Evolutionary conservation across 345 rosid genomes (phyloP), one percentile per base, ranked within the genome.

Genomic region (Eucalyptus cloeziana): DNA sequence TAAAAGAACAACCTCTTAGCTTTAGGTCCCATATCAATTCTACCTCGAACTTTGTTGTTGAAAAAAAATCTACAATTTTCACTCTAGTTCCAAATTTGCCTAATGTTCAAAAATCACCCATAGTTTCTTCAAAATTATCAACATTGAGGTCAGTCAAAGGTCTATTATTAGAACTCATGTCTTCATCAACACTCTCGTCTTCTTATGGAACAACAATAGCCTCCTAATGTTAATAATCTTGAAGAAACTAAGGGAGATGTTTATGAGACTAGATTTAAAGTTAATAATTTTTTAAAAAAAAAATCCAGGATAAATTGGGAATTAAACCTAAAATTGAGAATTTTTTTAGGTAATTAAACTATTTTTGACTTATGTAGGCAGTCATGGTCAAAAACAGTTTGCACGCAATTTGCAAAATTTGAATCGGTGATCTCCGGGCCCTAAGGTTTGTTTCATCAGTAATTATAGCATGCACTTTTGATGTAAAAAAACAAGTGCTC

Each of bases 121-220:
- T 4, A 4, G 2, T 30, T 62, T 4, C 4, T 62, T 62, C 69
- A 62, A 15, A 64, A 64, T 64, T 64, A 64, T 64, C 2, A 16
- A 7, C 10, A 14, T 15, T 10, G 0, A n/a, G 21, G 16, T 5
- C 0, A n/a, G 1, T 64, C 16, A n/a, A n/a, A 31, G 3, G 37
- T 64, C 37, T 64, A 7, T 15, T 4, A 15, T 7, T 15, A 7
- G 37, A 64, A 64, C 37, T 8, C 1, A 0, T 1, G 16, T 27
- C 16, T 62, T 27, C 5, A 30, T 62, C 15, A 13, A 30, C 31
- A 62, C 31, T 13, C 69, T 6, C 0, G n/a, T 4, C 0, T 62
- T 30, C 16, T 27, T 27, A 27, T 62, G 31, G 31, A 62, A 62
- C 16, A 27, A 62, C 33, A 2, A 6, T 13, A 3, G 15, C 10